Conservation (phyloP, 257 asterid genomes). For the Marsdenia floribunda region DNA sequence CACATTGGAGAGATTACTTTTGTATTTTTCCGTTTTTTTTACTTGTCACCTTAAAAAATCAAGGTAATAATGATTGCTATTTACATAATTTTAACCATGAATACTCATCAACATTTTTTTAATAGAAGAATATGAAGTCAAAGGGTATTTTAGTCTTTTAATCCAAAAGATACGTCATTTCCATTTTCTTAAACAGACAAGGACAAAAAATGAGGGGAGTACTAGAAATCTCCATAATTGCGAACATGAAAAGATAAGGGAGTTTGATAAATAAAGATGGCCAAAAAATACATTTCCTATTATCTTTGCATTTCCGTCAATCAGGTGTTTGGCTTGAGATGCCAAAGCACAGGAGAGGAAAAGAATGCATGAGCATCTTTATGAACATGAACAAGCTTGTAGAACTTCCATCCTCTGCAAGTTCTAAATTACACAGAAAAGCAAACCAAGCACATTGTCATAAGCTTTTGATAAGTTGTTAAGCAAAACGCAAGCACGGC, state of each 20-base stretch:
- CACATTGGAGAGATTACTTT: too few species aligned
- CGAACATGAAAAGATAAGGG: not conserved
- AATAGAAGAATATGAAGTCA: too few species aligned
- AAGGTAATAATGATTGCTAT: too few species aligned
- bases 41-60: too few species aligned
- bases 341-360: not conserved
- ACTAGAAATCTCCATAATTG: not conserved
- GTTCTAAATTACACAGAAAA: not conserved
- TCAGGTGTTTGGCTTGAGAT: not conserved
- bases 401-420: not conserved
- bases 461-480: not conserved
- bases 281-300: not conserved
- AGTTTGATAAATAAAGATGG: not conserved
- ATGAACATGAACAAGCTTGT: not conserved
- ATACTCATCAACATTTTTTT: too few species aligned
- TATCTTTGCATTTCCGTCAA: not conserved
- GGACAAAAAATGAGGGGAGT: too few species aligned
- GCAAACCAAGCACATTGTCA: not conserved
- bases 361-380: too few species aligned
- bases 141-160: too few species aligned
- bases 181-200: too few species aligned
- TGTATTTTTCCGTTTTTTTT: too few species aligned
- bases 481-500: not conserved
- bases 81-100: too few species aligned
- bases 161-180: too few species aligned